Percentiles rank a stretch among this genome's conserved stretches.
Evolutionary conservation across 352 stramenopile species (phyloP).

Genomic region (Hyaloperonospora arabidopsidis): DNA sequence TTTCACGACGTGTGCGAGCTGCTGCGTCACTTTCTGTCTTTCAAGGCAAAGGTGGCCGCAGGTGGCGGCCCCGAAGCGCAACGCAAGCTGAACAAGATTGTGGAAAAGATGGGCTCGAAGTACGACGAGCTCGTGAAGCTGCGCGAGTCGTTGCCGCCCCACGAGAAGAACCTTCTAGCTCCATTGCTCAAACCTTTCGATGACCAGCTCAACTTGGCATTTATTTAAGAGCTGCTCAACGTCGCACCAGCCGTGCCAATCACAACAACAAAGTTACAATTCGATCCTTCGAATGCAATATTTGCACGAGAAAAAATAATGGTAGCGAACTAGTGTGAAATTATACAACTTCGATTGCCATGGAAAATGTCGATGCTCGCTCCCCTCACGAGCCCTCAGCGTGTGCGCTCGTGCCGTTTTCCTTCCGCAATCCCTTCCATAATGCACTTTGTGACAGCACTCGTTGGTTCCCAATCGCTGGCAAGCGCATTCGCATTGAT

Average conservation of each 20-base stretch:
- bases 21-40: slow-evolving; percentile 76
- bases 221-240: slow-evolving; percentile 50
- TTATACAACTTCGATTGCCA: background rate
- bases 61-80: slow-evolving; percentile 46
- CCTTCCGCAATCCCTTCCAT: slow-evolving; percentile 68
- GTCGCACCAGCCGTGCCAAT: background rate
- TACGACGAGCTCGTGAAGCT: slow-evolving; percentile 83
- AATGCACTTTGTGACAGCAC: slow-evolving; percentile 55
- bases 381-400: background rate
- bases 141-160: slow-evolving; percentile 64
- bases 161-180: slow-evolving; percentile 77
- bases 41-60: slow-evolving; percentile 62
- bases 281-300: no score
- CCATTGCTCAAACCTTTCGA: slow-evolving; percentile 80
- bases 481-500: slow-evolving; percentile 48
- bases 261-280: no score
- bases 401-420: slow-evolving; percentile 53
- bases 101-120: slow-evolving; percentile 84
- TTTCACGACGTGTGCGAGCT: slow-evolving; percentile 82
- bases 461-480: slow-evolving; percentile 61
- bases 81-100: slow-evolving; percentile 75
- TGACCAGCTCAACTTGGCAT: slow-evolving; percentile 82
- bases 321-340: background rate
- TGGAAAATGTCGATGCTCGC: background rate
- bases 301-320: background rate